phyloP scores from a whole-genome alignment of 1,139 yeast species.

The Saccharomycopsis hybrid region DNA sequence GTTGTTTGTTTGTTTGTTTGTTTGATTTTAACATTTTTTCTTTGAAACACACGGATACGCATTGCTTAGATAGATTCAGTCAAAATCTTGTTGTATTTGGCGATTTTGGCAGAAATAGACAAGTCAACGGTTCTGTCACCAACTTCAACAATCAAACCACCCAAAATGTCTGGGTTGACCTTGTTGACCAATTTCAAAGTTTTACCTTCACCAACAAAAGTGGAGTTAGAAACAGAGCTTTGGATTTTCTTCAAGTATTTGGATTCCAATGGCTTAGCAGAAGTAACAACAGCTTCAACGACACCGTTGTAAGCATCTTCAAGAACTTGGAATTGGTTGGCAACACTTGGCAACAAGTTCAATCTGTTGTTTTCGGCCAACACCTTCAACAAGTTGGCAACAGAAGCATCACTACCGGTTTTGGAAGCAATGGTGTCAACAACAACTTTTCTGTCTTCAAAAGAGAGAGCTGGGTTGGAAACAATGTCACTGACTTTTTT shows the following conservation, averaged over 20 bases:
- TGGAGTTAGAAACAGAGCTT: constrained; percentile 68
- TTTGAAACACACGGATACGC: too few relatives aligned
- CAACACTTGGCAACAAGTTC: constrained; percentile 56
- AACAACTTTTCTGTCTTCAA: constrained; percentile 66
- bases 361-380: constrained; percentile 96
- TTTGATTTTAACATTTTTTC: too few relatives aligned
- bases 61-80: constrained; percentile 63
- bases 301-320: constrained; percentile 88
- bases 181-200: constrained; percentile 77
- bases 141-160: constrained; percentile 94
- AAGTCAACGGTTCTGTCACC: constrained; percentile 97
- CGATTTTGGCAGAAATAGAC: constrained; percentile 76
- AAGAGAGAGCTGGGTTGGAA: constrained; percentile 77
- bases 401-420: constrained; percentile 56
- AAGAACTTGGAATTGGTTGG: constrained; percentile 66
- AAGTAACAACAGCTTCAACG: constrained; percentile 89
- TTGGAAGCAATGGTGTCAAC: constrained; percentile 53
- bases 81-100: constrained; percentile 84
- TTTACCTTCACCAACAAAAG: constrained; percentile 80
- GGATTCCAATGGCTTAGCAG: constrained; percentile 80
- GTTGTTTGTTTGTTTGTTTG: too few relatives aligned
- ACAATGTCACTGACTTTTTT: constrained; percentile 55
- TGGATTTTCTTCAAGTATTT: constrained; percentile 76
- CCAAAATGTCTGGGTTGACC: constrained; percentile 85
- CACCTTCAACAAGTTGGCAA: constrained; percentile 73